Base-by-base conservation (phyloP, 371 early-diverging fungal genomes). In the Mortierella sp. region DNA sequence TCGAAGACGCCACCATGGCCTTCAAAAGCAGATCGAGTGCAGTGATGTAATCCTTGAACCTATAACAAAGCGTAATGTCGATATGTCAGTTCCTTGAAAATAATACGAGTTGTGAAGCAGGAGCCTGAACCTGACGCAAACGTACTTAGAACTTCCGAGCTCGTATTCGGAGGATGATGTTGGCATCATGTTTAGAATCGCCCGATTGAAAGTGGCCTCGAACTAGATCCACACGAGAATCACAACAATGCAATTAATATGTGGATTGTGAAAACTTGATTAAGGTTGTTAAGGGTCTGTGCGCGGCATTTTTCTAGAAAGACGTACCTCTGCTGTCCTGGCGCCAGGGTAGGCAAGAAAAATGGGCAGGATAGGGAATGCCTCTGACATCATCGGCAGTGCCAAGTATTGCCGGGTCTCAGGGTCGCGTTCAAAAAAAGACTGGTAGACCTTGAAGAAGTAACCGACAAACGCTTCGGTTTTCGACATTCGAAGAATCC, bases 21-120 rank as follows among this genome's bases (percentile, higher is more conserved):
- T 76, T 74, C 44, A 94, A 41, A 0, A 94, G 77, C 14, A 87
- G 85, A 43, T 92, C 89, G 40, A 94, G 83, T 0, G 86, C 86
- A 13, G 82, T 55, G 19, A 88, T 87, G 68, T 91, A 91, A 14
- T 92, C 89, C 39, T 85, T 87, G 48, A 90, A 90, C 31, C 92
- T 92, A 67, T 39, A 41, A 50, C n/a, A 14, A 24, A 22, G 45
- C 11, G 44, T 0, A 29, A 22, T 37, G 22, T 24, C n/a, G 37
- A 4, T 14, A 37, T 26, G 11, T 39, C 24, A 64, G 14, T 50
- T 2, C 24, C 24, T 52, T 10, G 14, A 16, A 10, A n/a, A 26
- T 6, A 26, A 13, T 43, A 22, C n/a, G 37, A 22, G 22, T 77
- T 14, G 13, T 29, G 37, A 58, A 39, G 31, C 11, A 45, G 8